These are phyloP conservation scores for Perilla frutescens DNA, from an alignment of 257 asterid species.

Conservation along the genomic window DNA sequence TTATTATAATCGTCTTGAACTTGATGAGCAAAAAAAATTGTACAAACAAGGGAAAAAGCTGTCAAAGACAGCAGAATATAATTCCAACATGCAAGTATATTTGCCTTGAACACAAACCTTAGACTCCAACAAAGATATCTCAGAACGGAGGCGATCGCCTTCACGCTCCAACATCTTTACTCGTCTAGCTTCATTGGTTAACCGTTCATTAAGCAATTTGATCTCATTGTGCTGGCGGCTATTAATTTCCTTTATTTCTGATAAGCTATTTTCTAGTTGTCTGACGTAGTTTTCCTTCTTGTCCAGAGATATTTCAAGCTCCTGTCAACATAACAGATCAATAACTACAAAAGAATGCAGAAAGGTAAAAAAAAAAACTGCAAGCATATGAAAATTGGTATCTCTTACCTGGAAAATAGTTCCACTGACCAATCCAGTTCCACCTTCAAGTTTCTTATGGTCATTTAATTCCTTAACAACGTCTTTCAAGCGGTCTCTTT, in stretches of 20 bases:
- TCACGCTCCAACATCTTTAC: constrained; percentile 93
- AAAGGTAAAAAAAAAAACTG: constrained; percentile 17
- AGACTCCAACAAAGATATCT: constrained; percentile 90
- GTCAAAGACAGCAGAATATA: constrained; percentile 20
- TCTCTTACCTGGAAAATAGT: constrained; percentile 57
- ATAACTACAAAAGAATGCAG: constrained; percentile 26
- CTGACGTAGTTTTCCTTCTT: constrained; percentile 73
- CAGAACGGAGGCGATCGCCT: constrained; percentile 84
- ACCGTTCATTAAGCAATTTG: constrained; percentile 75
- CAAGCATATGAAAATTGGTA: constrained; percentile 18
- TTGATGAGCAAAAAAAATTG: constrained; percentile 31
- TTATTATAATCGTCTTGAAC: constrained; percentile 17
- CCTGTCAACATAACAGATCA: constrained; percentile 54
- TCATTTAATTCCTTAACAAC: constrained; percentile 57
- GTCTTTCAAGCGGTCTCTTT: constrained; percentile 65
- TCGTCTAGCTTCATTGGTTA: constrained; percentile 78
- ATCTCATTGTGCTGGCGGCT: constrained; percentile 74
- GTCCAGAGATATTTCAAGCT: constrained; percentile 77
- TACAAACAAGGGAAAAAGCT: neutral
- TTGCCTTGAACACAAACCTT: constrained; percentile 65
- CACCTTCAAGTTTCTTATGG: constrained; percentile 57
- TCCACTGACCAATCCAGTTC: constrained; percentile 57
- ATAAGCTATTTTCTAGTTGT: constrained; percentile 73
- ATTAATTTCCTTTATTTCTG: constrained; percentile 60
- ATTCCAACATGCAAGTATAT: constrained; percentile 18